Conservation (phyloP, 108 stramenopile species). For the Nannochloropsis gaditana region DNA sequence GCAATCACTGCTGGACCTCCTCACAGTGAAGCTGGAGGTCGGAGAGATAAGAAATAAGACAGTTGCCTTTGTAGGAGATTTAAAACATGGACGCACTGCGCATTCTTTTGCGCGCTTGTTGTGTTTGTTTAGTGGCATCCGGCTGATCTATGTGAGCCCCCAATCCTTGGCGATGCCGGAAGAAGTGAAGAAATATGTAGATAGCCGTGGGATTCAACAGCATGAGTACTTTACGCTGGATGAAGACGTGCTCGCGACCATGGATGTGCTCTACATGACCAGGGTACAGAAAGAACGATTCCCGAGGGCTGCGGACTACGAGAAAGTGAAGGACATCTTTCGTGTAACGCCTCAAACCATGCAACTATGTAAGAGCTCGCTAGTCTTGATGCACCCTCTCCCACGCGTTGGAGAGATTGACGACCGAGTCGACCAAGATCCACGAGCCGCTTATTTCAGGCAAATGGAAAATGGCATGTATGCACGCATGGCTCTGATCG, state of each 20-base stretch:
- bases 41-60: constrained; percentile 44
- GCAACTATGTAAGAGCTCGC: constrained; percentile 62
- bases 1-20: constrained; percentile 92
- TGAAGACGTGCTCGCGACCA: constrained; percentile 59
- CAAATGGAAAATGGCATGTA: constrained; percentile 99
- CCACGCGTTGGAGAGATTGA: constrained; percentile 84
- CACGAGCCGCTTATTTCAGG: constrained; percentile 92
- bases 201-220: constrained; percentile 19
- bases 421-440: constrained; percentile 82
- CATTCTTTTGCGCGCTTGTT: constrained; percentile 85
- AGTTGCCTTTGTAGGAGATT: constrained; percentile 82
- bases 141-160: constrained; percentile 78
- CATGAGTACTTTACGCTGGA: neutral
- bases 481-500: constrained; percentile 90
- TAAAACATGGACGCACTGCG: constrained; percentile 93
- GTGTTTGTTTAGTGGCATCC: constrained; percentile 57
- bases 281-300: constrained; percentile 93
- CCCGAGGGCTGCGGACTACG: constrained; percentile 67
- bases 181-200: constrained; percentile 68
- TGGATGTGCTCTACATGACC: constrained; percentile 90
- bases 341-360: constrained; percentile 69
- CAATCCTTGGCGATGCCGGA: constrained; percentile 69
- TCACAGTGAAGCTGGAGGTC: constrained; percentile 78
- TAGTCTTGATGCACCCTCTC: constrained; percentile 87
- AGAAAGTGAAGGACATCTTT: constrained; percentile 72